These are phyloP conservation scores for Solanum hybrid DNA, from an alignment of 305 asterid species.

Conservation along the genomic window DNA sequence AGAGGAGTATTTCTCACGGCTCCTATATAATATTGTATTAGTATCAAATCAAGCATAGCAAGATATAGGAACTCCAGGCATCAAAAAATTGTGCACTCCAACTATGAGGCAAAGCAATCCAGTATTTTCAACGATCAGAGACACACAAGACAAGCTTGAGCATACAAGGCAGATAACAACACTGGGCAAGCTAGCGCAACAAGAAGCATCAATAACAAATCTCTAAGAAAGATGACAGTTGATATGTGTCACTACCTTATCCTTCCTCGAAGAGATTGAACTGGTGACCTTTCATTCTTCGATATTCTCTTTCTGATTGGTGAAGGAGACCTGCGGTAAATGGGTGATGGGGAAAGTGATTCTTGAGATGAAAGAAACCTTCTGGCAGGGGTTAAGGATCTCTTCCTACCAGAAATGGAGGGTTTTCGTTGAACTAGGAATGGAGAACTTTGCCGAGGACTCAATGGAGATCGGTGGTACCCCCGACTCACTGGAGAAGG, in stretches of 20 bases:
- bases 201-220: neutral
- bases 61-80: neutral
- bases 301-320: conserved; percentile 40
- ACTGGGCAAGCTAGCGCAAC: neutral
- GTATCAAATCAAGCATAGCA: conserved; percentile 10
- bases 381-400: conserved; percentile 25
- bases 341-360: conserved; percentile 49
- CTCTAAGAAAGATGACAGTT: neutral
- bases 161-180: neutral
- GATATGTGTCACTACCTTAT: conserved; percentile 17
- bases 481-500: conserved; percentile 16
- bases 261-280: conserved; percentile 36
- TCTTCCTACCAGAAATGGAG: conserved; percentile 13
- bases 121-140: neutral
- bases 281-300: conserved; percentile 33
- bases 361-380: conserved; percentile 43
- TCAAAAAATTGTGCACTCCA: neutral
- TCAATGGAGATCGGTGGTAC: conserved; percentile 18
- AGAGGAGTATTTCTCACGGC: conserved; percentile 41
- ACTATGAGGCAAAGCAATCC: neutral
- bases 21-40: conserved; percentile 25
- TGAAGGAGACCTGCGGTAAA: conserved; percentile 34
- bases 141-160: neutral
- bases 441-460: conserved; percentile 37
- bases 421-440: conserved; percentile 48